A percentile compares a stretch with the other conserved stretches of the same genome.
phyloP scores from a whole-genome alignment of 495 filamentous ascomycete species.

The Hyaloscypha finlandica region DNA sequence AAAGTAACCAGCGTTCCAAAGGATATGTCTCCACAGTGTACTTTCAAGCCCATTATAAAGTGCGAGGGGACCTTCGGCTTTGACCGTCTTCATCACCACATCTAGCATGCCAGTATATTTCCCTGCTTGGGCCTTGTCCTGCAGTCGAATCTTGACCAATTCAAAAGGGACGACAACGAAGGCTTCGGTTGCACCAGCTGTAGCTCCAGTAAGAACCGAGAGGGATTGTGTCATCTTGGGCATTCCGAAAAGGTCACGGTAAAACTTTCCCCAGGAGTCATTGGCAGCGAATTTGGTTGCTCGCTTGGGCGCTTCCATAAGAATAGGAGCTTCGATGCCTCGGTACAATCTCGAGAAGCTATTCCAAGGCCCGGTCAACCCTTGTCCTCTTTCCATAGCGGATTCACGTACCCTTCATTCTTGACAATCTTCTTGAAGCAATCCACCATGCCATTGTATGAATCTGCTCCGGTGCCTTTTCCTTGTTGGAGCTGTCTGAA shows the following conservation, averaged over 20 bases:
- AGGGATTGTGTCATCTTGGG: slow-evolving; percentile 87
- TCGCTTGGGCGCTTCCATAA: slow-evolving; percentile 99
- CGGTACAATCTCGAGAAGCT: slow-evolving; percentile 90
- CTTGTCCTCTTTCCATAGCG: background rate
- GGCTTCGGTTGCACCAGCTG: slow-evolving; percentile 91
- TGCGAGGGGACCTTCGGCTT: slow-evolving; percentile 79
- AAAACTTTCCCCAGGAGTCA: slow-evolving; percentile 94
- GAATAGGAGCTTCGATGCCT: slow-evolving; percentile 91
- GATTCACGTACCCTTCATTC: slow-evolving; percentile 75
- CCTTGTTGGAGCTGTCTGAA: slow-evolving; percentile 84
- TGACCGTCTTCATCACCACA: slow-evolving; percentile 80
- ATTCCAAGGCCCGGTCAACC: slow-evolving; percentile 12
- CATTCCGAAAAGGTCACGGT: slow-evolving; percentile 78
- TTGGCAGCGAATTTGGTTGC: slow-evolving; percentile 99
- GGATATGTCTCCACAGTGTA: slow-evolving; percentile 93
- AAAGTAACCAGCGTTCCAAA: slow-evolving; percentile 98
- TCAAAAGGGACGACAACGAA: slow-evolving; percentile 96
- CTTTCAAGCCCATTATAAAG: slow-evolving; percentile 97
- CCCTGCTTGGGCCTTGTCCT: slow-evolving; percentile 90
- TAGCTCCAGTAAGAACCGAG: slow-evolving; percentile 88
- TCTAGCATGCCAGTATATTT: slow-evolving; percentile 96
- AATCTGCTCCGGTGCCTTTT: slow-evolving; percentile 66
- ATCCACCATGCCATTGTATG: slow-evolving; percentile 95
- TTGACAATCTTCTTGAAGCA: slow-evolving; percentile 95
- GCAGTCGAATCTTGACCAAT: slow-evolving; percentile 93